Evolutionary conservation across 192 early-diverging fungal species (phyloP).

Genomic region (Chytriomyces confervae): DNA sequence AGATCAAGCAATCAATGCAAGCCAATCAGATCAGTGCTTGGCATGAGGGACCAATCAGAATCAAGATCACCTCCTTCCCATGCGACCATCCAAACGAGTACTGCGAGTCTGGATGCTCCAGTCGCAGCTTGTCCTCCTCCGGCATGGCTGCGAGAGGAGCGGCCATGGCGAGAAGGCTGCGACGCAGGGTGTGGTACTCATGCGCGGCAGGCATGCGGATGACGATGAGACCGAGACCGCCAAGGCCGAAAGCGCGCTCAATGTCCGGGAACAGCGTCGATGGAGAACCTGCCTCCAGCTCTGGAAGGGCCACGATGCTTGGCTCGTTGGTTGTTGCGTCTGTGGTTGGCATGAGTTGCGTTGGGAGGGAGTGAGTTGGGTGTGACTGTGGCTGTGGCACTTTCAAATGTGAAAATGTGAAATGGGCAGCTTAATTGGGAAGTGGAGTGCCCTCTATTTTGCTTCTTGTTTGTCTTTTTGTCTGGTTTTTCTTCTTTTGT

Average conservation of each 20-base stretch:
- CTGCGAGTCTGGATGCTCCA: constrained; percentile 56
- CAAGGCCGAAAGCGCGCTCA: neutral
- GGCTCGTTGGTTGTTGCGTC: neutral
- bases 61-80: constrained; percentile 57
- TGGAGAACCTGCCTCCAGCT: neutral
- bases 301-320: neutral
- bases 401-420: no score
- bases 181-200: constrained; percentile 38
- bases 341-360: no score
- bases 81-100: constrained; percentile 74
- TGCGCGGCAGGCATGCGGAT: constrained; percentile 2
- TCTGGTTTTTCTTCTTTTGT: no score
- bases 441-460: no score
- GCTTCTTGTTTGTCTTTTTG: no score
- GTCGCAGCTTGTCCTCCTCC: constrained; percentile 49
- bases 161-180: constrained; percentile 55
- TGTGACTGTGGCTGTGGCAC: no score
- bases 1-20: no score
- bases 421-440: no score
- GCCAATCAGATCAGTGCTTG: no score
- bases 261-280: neutral
- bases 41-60: no score
- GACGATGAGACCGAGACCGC: neutral
- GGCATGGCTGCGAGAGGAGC: constrained; percentile 64
- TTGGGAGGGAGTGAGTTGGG: no score